These are phyloP conservation scores for Chalciporus piperatus DNA, from an alignment of 768 basidiomycete species.

Conservation along the genomic window DNA sequence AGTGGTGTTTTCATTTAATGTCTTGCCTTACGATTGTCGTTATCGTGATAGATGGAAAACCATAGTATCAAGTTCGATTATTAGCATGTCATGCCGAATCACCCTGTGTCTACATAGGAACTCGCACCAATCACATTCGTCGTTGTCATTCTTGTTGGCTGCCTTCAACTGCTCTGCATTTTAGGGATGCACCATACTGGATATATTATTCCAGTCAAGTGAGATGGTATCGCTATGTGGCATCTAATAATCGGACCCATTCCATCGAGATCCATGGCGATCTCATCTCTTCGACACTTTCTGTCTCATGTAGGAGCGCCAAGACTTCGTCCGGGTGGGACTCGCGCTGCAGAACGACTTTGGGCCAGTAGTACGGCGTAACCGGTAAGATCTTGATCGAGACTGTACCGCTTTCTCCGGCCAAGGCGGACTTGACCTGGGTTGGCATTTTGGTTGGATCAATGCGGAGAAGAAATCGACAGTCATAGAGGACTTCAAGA, in stretches of 20 bases:
- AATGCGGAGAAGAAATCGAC: conserved; percentile 58
- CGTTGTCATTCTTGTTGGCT: neutral
- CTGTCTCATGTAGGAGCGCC: conserved; percentile 17
- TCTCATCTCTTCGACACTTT: conserved; percentile 1
- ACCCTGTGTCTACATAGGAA: neutral
- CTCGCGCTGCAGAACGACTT: conserved; percentile 34
- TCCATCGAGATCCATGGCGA: conserved; percentile 42
- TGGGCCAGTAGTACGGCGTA: conserved; percentile 49
- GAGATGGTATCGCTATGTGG: conserved; percentile 11
- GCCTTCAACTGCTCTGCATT: neutral
- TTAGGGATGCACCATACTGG: neutral
- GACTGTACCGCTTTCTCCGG: conserved; percentile 12
- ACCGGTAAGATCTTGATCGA: conserved; percentile 37
- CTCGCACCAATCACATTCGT: neutral
- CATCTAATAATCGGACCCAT: conserved; percentile 42
- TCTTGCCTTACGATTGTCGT: conserved; percentile 2
- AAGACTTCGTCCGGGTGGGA: conserved; percentile 20
- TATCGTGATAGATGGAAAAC: conserved; percentile 56
- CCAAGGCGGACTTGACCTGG: conserved; percentile 31
- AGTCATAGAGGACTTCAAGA: conserved; percentile 56
- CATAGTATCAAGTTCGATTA: conserved; percentile 85
- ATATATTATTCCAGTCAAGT: neutral
- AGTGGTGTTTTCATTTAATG: conserved; percentile 21
- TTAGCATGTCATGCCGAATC: neutral
- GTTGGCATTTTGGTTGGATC: conserved; percentile 42